Evolutionary conservation across 2,329 filamentous ascomycete genomes (phyloP), one percentile per base, ranked within the genome.

Genomic region (Cercospora sojina): DNA sequence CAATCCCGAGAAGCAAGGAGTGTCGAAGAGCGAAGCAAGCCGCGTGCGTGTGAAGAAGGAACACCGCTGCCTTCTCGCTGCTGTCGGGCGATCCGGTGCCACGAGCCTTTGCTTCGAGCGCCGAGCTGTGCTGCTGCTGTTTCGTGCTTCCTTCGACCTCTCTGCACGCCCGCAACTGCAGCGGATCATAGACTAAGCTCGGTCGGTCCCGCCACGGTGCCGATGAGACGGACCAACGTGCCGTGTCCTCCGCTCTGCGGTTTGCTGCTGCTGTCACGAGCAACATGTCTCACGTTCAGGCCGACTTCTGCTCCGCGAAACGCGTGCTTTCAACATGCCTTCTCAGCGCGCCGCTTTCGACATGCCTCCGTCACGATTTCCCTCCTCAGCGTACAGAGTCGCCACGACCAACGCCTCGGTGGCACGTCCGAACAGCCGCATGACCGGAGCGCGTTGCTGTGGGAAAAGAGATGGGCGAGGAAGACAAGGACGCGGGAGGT

Each of bases 71-170:
- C 25, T 57, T 23, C 13, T 32, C 23, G 18, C 58, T 47, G 38
- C 25, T 60, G 58, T 49, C 58, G 49, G 58, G 58, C 58, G 58
- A 60, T 60, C 58, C 58, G 23, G 58, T 53, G 43, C 43, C 25
- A 53, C 59, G 31, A 35, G 53, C 53, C n/a, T n/a, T n/a, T n/a
- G n/a, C n/a, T n/a, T n/a, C 59, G 31, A 35, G 53, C 53, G 10
- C 9, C 32, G 27, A n/a, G 27, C 31, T 23, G 23, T 18, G 35
- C 31, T 47, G 35, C 59, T 62, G 23, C 57, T 13, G 32, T 43
- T 47, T 59, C n/a, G 57, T 47, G 57, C 12, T 23, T 25, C 7
- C 25, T 27, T 13, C 23, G n/a, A n/a, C n/a, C 41, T 47, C 25
- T 32, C 12, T 16, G 23, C 18, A 27, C 29, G 47, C 35, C 43